Base-by-base conservation (phyloP, 2,329 filamentous ascomycete species). In the Stemphylium vesicarium region DNA sequence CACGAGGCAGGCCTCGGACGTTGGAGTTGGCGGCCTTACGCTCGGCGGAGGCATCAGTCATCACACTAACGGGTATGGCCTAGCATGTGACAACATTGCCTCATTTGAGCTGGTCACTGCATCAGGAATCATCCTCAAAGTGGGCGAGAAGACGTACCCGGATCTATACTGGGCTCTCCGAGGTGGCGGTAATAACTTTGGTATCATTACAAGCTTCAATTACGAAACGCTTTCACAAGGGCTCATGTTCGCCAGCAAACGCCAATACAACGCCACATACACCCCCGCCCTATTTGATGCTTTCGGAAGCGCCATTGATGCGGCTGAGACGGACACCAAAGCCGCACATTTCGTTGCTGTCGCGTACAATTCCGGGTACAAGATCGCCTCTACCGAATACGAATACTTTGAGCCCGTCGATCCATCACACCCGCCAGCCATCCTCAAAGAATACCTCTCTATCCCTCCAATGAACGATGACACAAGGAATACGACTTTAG, bases 101-200 rank as follows among this genome's bases (percentile, higher is more conserved):
- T 66, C 66, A 12, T 78, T 65, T 38, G 72, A 79, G 54, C 29
- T 70, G 1, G 60, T 68, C 9, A 64, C 63, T 8, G 61, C 66
- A 9, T 64, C 56, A 29, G 63, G 64, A 3, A 5, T 50, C 37
- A 56, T 68, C 12, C 39, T 69, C 15, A 57, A 40, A 12, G 60
- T 59, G 5, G 65, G 52, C 24, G 20, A 56, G 29, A 58, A 43
- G 18, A 48, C 70, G 9, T 76, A 77, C 36, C 51, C 59, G 0
- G 78, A 80, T 42, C 74, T 79, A 2, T 79, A 73, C 62, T 70
- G 63, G 59, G 74, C 73, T 3, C 65, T 77, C 11, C 71, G 74
- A 10, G 74, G 75, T 10, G 71, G 68, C 7, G 66, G 69, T 3
- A 69, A 67, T 39, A 74, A 73, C 45, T 72, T 73, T 41, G 79